Conservation (phyloP, 768 basidiomycete genomes). For the Pleurotus platypus region DNA sequence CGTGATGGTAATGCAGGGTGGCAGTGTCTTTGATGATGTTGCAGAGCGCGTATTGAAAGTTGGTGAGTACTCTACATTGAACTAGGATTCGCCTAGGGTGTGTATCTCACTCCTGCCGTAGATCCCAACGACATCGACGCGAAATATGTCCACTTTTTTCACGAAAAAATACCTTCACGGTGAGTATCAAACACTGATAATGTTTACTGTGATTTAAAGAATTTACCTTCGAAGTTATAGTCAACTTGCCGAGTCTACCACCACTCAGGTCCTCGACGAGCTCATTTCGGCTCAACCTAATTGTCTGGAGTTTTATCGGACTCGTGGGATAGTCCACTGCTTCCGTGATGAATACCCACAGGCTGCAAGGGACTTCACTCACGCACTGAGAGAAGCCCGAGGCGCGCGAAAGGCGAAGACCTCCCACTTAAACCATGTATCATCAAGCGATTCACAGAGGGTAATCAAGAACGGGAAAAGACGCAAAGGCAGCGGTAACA, state of each 20-base stretch:
- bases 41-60: slow-evolving; percentile 80
- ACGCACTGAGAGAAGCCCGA: slow-evolving; percentile 76
- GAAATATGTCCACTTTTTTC: slow-evolving; percentile 90
- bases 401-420: slow-evolving; percentile 62
- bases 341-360: slow-evolving; percentile 79
- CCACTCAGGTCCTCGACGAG: slow-evolving; percentile 73
- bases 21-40: slow-evolving; percentile 89
- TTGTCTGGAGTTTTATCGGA: slow-evolving; percentile 80
- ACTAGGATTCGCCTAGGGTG: background rate
- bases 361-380: slow-evolving; percentile 78
- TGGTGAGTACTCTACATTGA: slow-evolving; percentile 24
- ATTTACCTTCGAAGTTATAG: slow-evolving; percentile 34
- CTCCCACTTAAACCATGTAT: slow-evolving; percentile 31
- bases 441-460: slow-evolving; percentile 31
- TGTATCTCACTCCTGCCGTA: slow-evolving; percentile 19
- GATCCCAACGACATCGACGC: slow-evolving; percentile 79
- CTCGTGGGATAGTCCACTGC: slow-evolving; percentile 86
- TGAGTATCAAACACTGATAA: slow-evolving; percentile 27
- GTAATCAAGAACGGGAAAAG: slow-evolving; percentile 43
- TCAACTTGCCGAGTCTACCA: slow-evolving; percentile 82
- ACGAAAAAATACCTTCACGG: slow-evolving; percentile 93
- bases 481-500: slow-evolving; percentile 44
- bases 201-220: slow-evolving; percentile 4
- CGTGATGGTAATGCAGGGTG: slow-evolving; percentile 95
- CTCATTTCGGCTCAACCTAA: slow-evolving; percentile 74